Conservation (phyloP, 1,284 basidiomycete species). For the Singerocomus inundabilis region DNA sequence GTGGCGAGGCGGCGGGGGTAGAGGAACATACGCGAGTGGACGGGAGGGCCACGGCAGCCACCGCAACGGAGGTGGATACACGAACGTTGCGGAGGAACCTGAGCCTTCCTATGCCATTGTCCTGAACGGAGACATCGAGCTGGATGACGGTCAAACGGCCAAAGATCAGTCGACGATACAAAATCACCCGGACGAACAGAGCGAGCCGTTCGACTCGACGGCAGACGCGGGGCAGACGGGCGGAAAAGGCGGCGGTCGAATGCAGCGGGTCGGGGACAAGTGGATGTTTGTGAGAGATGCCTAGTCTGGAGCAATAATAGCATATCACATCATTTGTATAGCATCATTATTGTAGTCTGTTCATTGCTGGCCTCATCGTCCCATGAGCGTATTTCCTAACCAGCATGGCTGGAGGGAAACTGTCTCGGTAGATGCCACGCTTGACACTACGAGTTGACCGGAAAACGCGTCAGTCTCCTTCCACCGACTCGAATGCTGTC, state of each 20-base stretch:
- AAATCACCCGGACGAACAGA: constrained; percentile 2
- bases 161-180: constrained; percentile 10
- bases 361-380: too few relatives aligned
- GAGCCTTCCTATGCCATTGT: constrained; percentile 52
- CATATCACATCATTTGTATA: constrained; percentile 28
- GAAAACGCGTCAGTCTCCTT: too few relatives aligned
- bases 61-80: constrained; percentile 34
- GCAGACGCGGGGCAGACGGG: constrained; percentile 15
- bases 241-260: constrained; percentile 47
- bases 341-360: constrained; percentile 15
- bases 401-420: too few relatives aligned
- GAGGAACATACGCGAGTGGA: constrained; percentile 37
- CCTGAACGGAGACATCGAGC: constrained; percentile 45
- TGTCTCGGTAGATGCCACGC: too few relatives aligned
- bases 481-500: constrained; percentile 18
- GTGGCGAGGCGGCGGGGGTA: constrained; percentile 31
- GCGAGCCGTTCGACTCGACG: not conserved
- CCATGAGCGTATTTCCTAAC: too few relatives aligned
- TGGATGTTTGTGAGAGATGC: constrained; percentile 64
- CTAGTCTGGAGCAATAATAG: constrained; percentile 11
- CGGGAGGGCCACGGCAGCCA: constrained; percentile 38
- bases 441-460: too few relatives aligned
- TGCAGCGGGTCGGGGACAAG: constrained; percentile 69
- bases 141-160: constrained; percentile 3
- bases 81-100: constrained; percentile 24